Base-by-base conservation (phyloP, 306 rosid genomes). In the Pterocarpus santalinus region DNA sequence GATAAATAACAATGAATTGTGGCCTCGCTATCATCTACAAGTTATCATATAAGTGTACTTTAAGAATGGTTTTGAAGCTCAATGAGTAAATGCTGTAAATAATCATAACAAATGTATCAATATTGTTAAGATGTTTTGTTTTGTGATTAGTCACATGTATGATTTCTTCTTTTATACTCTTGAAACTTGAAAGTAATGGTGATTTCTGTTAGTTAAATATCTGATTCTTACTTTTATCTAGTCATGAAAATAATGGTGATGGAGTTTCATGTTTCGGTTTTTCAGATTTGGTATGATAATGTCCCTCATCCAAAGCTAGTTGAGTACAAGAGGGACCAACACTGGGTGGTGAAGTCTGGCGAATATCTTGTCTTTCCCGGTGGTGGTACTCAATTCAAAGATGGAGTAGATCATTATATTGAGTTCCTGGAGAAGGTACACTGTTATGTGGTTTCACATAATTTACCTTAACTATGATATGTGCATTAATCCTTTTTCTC, bases 301-400 rank as follows among this genome's bases (percentile, higher is more conserved):
- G 97, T 87, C n/a, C 99, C 99, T 75, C 87, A 93, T 72, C 85
- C 94, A 13, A 95, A 95, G 92, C 91, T 95, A 15, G 98, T 93
- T 43, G 97, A 93, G 82, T 95, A 95, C 94, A 95, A 95, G 92
- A 95, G 92, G 87, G 96, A 89, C 65, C 98, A 95, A 52, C 87
- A 89, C 66, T 95, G 99, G 99, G 97, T 95, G 15, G 88, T 86
- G 17, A 91, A 90, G 76, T 89, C 93, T 1, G 97, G 92, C 0
- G 88, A 93, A 60, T 88, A 93, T 84, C 86, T 95, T 36, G 87
- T 83, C 81, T 95, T 95, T 83, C 98, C 98, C 5, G 98, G 99
- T 15, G 98, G 99, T 43, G 99, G 98, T 52, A 95, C 99, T 77
- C 99, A 95, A 86, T 95, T 95, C 85, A 95, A 95, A 89, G 93